These are phyloP conservation scores for Periconia digitata DNA, from an alignment of 2,329 filamentous ascomycete species.

Conservation along the genomic window DNA sequence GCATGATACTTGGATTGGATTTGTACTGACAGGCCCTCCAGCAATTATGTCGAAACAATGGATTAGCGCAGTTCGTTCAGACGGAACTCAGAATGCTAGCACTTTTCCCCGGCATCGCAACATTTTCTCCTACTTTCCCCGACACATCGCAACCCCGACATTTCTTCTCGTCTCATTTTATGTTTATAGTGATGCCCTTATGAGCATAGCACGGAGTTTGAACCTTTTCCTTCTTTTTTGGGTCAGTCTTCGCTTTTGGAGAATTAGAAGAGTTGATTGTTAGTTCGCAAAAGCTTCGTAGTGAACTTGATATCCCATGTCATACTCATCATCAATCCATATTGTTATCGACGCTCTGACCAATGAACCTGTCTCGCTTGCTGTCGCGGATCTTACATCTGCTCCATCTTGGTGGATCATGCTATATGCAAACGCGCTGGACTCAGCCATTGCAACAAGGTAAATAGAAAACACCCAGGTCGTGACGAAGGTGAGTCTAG, in stretches of 20 bases:
- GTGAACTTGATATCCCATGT: too few relatives aligned
- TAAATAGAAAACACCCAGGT: too few relatives aligned
- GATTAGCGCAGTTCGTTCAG: not conserved
- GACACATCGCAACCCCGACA: not conserved
- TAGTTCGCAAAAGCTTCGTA: too few relatives aligned
- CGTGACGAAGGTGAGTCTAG: too few relatives aligned
- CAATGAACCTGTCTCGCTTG: too few relatives aligned
- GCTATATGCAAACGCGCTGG: too few relatives aligned
- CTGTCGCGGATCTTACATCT: too few relatives aligned
- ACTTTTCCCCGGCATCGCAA: not conserved
- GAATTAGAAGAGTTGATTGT: too few relatives aligned
- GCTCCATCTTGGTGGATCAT: too few relatives aligned
- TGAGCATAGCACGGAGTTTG: slow-evolving; percentile 13
- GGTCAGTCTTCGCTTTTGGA: not conserved
- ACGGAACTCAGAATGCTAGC: not conserved
- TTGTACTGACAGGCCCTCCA: slow-evolving; percentile 10
- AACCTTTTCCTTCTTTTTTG: not conserved
- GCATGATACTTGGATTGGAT: not conserved
- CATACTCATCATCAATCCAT: too few relatives aligned
- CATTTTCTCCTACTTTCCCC: not conserved
- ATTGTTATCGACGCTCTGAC: too few relatives aligned
- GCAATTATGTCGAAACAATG: slow-evolving; percentile 46
- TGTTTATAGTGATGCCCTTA: not conserved
- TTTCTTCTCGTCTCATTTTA: not conserved
- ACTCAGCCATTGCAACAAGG: too few relatives aligned